Conservation (phyloP, 768 basidiomycete genomes). For the Filobasidium floriforme region DNA sequence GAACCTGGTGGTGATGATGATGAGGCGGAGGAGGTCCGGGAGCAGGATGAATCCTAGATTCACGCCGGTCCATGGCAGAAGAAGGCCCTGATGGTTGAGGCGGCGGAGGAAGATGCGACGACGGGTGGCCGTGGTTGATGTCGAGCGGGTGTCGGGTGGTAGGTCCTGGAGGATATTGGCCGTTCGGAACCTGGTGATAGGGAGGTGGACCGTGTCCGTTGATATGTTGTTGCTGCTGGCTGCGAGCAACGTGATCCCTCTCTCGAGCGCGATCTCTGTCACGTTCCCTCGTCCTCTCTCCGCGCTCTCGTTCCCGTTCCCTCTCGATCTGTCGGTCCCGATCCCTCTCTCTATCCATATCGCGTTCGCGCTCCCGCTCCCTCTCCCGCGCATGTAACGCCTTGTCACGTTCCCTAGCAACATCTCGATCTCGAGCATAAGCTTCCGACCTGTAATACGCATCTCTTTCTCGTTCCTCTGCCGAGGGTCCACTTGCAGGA, state of each 20-base stretch:
- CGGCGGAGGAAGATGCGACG: conserved; percentile 3
- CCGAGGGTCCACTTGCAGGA: neutral
- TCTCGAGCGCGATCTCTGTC: conserved; percentile 21
- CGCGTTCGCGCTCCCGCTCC: conserved; percentile 35
- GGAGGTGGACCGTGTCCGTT: conserved; percentile 9
- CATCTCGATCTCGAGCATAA: neutral
- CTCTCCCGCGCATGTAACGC: conserved; percentile 25
- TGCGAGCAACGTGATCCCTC: conserved; percentile 13
- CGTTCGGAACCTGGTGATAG: neutral
- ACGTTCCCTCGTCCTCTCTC: conserved; percentile 16
- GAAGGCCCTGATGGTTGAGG: neutral
- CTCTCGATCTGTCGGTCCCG: conserved; percentile 28
- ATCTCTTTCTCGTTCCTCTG: neutral
- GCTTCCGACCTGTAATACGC: neutral
- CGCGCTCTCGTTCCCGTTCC: conserved; percentile 27
- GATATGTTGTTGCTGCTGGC: conserved; percentile 5
- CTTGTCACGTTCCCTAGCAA: neutral
- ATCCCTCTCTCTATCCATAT: conserved; percentile 32
- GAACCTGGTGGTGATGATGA: conserved; percentile 3
- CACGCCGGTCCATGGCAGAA: neutral
- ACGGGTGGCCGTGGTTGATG: conserved; percentile 4
- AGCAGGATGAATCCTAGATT: neutral
- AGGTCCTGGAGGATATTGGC: conserved; percentile 3
- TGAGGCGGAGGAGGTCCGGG: neutral
- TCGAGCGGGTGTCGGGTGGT: conserved; percentile 9